Base-by-base conservation (phyloP, 2,329 filamentous ascomycete species). In the Seiridium unicorne region DNA sequence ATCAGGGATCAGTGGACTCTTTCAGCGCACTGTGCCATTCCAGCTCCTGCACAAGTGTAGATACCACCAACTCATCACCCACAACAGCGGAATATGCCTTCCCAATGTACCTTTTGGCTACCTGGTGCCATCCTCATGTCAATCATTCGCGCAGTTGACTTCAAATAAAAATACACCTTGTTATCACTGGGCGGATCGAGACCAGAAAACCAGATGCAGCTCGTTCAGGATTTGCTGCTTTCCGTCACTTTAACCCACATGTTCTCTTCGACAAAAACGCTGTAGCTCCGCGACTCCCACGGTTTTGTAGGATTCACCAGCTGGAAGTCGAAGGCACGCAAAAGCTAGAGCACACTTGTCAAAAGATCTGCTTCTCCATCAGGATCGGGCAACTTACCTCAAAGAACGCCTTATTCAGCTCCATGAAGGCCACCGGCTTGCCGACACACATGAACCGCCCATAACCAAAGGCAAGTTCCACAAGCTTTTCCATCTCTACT, bases 321-420 rank as follows among this genome's bases (percentile, higher is more conserved):
- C 49, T 72, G 69, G 51, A 70, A 66, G 55, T 73, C 70, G 53
- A 74, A 74, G 6, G 61, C 58, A 4, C 66, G 65, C n/a, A 69
- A 46, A 34, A 69, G 47, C 65, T 65, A 6, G 9, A 7, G 26
- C 13, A 3, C 10, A 2, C 4, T 31, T 10, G 18, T 2, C 40
- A 49, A n/a, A 31, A 13, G 13, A 18, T 10, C 40, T 40, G 34
- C 31, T 11, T 35, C 0, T 5, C 44, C 1, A 26, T n/a, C 10
- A 13, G 5, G 31, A 26, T 55, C 11, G 7, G n/a, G 36, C 11
- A 13, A 34, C 73, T 62, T 63, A 80, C 76, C 74, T 79, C 75
- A 51, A 78, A 74, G 51, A 78, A 66, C 2, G 74, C 65, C 64
- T 81, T 81, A 61, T 76, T 72, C 48, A 80, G 57, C 64, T 80